Base-by-base conservation (phyloP, 2,329 filamentous ascomycete genomes). In the Pseudonectria buxi region DNA sequence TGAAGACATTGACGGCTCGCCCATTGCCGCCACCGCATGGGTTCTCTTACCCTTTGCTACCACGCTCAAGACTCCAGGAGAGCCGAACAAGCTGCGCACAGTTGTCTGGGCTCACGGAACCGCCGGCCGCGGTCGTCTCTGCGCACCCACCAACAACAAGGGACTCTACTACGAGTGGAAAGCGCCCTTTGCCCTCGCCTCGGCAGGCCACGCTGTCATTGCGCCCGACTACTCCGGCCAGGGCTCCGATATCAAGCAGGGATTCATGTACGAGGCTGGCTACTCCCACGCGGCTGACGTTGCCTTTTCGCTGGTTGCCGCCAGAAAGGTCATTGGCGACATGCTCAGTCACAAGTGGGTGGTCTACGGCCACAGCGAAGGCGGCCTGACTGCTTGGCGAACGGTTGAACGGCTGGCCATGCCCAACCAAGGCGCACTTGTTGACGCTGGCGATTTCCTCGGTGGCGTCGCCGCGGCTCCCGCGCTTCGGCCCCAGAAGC, bases 101-200 rank as follows among this genome's bases (percentile, higher is more conserved):
- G 6, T 51, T 4, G 51, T 45, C 9, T 54, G 51, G 51, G 37
- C 51, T 0, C 51, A 54, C 26, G 51, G 51, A 0, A 54, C 51
- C 2, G 45, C 49, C 7, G 51, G 51, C 2, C 25, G 36, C 15
- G 33, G 18, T 2, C 44, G 48, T 3, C 30, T 40, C 2, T 54
- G 51, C 18, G 45, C 51, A 7, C 42, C 51, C 3, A 47, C 40
- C 4, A 54, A 54, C 35, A 37, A 50, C 16, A 40, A 39, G 22
- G 30, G 34, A 16, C 35, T 54, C 2, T 41, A 50, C 30, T 54
- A 54, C 28, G 40, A 39, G 16, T 54, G 42, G 40, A 5, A 44
- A 14, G 48, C 35, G 3, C 46, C 49, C 0, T 48, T 54, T 9
- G 18, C 18, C 18, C 26, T 47, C 16, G 51, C 45, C 0, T 15